A percentile compares a stretch with the other conserved stretches of the same genome.
Evolutionary conservation across 2,329 filamentous ascomycete genomes (phyloP).

Genomic region (Pseudocercospora macadamiae): DNA sequence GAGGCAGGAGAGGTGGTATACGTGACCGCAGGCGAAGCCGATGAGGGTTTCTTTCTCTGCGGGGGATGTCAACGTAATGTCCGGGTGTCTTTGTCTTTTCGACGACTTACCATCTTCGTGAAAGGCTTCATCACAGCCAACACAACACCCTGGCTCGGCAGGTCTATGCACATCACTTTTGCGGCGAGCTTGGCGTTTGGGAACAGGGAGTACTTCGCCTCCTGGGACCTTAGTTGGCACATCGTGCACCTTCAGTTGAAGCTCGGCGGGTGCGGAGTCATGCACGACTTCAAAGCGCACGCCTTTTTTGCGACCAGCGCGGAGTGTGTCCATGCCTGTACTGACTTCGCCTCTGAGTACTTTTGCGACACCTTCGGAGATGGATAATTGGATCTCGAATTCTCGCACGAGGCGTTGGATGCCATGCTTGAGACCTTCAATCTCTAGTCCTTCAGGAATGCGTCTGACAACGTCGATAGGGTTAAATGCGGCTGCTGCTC

Average conservation of each 20-base stretch:
- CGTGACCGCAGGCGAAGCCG: conserved; percentile 80
- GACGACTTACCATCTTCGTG: conserved; percentile 40
- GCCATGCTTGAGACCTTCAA: conserved; percentile 85
- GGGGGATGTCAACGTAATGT: not conserved
- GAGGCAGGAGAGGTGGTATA: conserved; percentile 76
- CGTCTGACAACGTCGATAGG: conserved; percentile 86
- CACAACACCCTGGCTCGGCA: conserved; percentile 43
- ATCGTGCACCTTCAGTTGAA: conserved; percentile 39
- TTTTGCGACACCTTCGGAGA: conserved; percentile 83
- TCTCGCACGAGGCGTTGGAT: conserved; percentile 90
- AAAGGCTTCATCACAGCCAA: conserved; percentile 43
- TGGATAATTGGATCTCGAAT: conserved; percentile 92
- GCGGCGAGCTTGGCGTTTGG: conserved; percentile 23
- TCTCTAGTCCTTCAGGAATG: conserved; percentile 91
- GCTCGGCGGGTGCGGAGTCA: conserved; percentile 29
- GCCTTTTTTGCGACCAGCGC: conserved; percentile 77
- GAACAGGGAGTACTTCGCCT: conserved; percentile 28
- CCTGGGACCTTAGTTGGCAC: conserved; percentile 32
- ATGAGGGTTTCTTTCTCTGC: conserved; percentile 71
- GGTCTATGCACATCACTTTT: conserved; percentile 21
- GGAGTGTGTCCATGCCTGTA: conserved; percentile 76
- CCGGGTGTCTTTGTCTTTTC: not conserved
- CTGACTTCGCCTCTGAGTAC: conserved; percentile 88
- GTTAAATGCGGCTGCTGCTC: conserved; percentile 75
- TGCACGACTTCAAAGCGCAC: conserved; percentile 81